Evolutionary conservation across 2,329 filamentous ascomycete genomes (phyloP).

Genomic region (Trichoderma aggressivum): DNA sequence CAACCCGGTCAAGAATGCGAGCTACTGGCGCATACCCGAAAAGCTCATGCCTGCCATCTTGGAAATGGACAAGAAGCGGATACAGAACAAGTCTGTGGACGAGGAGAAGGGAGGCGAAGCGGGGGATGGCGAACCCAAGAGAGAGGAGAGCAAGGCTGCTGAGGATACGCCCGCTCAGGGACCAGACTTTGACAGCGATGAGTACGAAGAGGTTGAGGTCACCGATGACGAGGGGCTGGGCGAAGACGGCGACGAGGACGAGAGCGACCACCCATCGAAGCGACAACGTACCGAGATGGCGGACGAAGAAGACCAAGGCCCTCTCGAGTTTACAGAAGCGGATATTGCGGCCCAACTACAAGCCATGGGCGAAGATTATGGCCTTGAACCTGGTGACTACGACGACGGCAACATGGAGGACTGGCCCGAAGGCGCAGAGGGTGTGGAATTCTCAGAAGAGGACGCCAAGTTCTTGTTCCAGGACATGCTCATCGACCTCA

Average conservation of each 20-base stretch:
- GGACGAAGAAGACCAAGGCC: conserved; percentile 43
- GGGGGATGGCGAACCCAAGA: neutral
- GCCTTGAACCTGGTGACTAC: conserved; percentile 72
- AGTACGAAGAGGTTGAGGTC: conserved; percentile 71
- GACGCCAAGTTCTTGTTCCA: conserved; percentile 78
- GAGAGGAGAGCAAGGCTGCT: neutral
- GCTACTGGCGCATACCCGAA: conserved; percentile 91
- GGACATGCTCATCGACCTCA: conserved; percentile 78
- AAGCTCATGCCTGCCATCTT: conserved; percentile 77
- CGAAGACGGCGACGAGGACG: conserved; percentile 29
- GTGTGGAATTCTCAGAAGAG: conserved; percentile 65
- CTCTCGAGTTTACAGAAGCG: conserved; percentile 84
- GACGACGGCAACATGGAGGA: conserved; percentile 59
- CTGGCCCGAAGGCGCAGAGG: conserved; percentile 70
- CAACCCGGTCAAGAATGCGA: conserved; percentile 80
- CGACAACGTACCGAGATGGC: conserved; percentile 52
- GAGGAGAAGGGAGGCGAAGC: conserved; percentile 12
- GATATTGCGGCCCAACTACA: conserved; percentile 92
- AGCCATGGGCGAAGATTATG: conserved; percentile 84
- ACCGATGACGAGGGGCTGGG: conserved; percentile 47
- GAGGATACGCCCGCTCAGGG: neutral
- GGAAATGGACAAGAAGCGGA: conserved; percentile 68
- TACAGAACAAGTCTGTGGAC: conserved; percentile 52
- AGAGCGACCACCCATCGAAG: conserved; percentile 53
- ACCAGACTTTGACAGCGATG: conserved; percentile 54